These are phyloP conservation scores for Aureobasidium sp. DNA, from an alignment of 2,329 filamentous ascomycete species.

Conservation along the genomic window DNA sequence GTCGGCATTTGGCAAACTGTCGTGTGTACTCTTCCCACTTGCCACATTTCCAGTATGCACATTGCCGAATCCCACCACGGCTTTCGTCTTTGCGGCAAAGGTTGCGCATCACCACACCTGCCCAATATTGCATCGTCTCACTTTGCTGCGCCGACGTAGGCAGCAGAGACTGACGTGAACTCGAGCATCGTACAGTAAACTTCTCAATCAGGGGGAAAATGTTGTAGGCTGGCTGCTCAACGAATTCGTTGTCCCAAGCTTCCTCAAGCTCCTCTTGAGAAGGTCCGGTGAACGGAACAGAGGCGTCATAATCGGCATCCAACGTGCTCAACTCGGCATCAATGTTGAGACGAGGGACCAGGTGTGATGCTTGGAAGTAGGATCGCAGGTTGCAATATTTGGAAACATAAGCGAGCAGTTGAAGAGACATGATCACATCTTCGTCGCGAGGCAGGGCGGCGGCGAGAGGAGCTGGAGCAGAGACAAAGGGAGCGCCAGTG, in stretches of 20 bases:
- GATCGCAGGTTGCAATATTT: constrained; percentile 96
- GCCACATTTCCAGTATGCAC: constrained; percentile 94
- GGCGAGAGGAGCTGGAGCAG: constrained; percentile 56
- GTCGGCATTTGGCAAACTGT: constrained; percentile 95
- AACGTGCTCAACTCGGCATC: constrained; percentile 74
- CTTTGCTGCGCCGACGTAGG: constrained; percentile 29
- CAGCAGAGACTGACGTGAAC: constrained; percentile 61
- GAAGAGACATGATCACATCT: constrained; percentile 95
- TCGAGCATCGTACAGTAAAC: constrained; percentile 69
- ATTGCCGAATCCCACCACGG: constrained; percentile 88
- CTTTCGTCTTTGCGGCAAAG: constrained; percentile 96
- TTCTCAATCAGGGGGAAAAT: constrained; percentile 98
- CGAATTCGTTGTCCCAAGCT: constrained; percentile 89
- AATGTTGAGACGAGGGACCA: constrained; percentile 87
- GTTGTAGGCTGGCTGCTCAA: constrained; percentile 47
- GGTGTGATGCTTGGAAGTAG: constrained; percentile 91
- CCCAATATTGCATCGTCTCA: constrained; percentile 98
- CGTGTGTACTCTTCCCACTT: constrained; percentile 97
- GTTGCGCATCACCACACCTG: constrained; percentile 97
- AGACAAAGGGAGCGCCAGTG: constrained; percentile 3
- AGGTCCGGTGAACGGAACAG: constrained; percentile 26
- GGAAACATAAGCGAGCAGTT: constrained; percentile 92
- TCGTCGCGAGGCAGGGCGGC: constrained; percentile 94
- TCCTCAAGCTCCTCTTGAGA: constrained; percentile 52
- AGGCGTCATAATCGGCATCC: constrained; percentile 57